Evolutionary conservation across 257 asterid genomes (phyloP).

Genomic region (Schizonepeta tenuifolia): DNA sequence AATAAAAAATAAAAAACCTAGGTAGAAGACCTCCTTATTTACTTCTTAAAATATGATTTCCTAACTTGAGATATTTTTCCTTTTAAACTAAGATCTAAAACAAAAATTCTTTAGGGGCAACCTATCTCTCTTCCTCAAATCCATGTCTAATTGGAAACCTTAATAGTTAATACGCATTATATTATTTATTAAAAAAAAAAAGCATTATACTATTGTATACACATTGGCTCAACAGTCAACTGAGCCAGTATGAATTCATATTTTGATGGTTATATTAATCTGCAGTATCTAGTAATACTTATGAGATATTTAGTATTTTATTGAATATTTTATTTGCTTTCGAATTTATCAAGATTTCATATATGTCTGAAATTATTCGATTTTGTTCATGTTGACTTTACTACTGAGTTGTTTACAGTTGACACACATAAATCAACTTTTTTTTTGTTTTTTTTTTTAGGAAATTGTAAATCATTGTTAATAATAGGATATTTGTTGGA

Average conservation of each 20-base stretch:
- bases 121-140: slow-evolving; percentile 15
- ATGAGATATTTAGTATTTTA: no score
- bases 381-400: background rate
- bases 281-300: no score
- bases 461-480: no score
- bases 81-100: background rate
- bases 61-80: background rate
- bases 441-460: no score
- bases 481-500: background rate
- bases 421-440: no score
- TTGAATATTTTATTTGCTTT: no score
- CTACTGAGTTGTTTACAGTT: no score
- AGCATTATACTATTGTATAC: background rate
- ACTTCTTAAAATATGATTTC: background rate
- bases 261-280: no score
- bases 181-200: background rate
- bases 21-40: slow-evolving; percentile 4
- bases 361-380: background rate
- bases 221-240: background rate
- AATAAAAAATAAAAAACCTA: no score
- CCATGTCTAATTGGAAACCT: slow-evolving; percentile 5
- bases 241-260: background rate
- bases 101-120: background rate
- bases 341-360: no score
- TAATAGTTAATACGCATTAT: background rate